Evolutionary conservation across 2,329 filamentous ascomycete species (phyloP).

Genomic region (Lojkania enalia): DNA sequence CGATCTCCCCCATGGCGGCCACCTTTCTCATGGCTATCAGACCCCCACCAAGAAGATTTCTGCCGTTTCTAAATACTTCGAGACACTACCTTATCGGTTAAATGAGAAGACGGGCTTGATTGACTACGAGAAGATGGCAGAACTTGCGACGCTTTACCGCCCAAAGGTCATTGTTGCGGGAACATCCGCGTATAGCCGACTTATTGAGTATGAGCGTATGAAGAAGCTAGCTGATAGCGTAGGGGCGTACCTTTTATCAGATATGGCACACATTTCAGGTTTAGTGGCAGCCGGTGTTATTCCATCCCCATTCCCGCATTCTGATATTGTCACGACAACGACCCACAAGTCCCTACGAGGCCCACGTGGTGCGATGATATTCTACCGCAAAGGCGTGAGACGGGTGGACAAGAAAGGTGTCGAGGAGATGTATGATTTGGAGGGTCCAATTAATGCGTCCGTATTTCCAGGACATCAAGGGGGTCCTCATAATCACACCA

Average conservation of each 20-base stretch:
- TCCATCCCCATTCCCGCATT: conserved; percentile 87
- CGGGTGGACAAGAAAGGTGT: conserved; percentile 88
- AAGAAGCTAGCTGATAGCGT: conserved; percentile 92
- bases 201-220: conserved; percentile 97
- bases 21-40: conserved; percentile 96
- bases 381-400: conserved; percentile 96
- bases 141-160: conserved; percentile 87
- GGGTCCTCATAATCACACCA: conserved; percentile 99
- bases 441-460: conserved; percentile 96
- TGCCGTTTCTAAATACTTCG: conserved; percentile 97
- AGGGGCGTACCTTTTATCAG: conserved; percentile 91
- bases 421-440: conserved; percentile 91
- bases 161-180: conserved; percentile 96
- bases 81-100: conserved; percentile 96
- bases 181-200: conserved; percentile 96
- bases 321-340: conserved; percentile 96
- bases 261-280: conserved; percentile 99
- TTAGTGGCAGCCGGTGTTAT: conserved; percentile 92
- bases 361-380: conserved; percentile 98
- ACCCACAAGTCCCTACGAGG: conserved; percentile 99
- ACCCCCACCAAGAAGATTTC: conserved; percentile 84
- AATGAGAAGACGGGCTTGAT: conserved; percentile 90
- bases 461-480: conserved; percentile 99
- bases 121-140: conserved; percentile 91
- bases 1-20: conserved; percentile 93